These are phyloP conservation scores for Fraxinus dipetala DNA, from an alignment of 305 asterid species.

Conservation along the genomic window DNA sequence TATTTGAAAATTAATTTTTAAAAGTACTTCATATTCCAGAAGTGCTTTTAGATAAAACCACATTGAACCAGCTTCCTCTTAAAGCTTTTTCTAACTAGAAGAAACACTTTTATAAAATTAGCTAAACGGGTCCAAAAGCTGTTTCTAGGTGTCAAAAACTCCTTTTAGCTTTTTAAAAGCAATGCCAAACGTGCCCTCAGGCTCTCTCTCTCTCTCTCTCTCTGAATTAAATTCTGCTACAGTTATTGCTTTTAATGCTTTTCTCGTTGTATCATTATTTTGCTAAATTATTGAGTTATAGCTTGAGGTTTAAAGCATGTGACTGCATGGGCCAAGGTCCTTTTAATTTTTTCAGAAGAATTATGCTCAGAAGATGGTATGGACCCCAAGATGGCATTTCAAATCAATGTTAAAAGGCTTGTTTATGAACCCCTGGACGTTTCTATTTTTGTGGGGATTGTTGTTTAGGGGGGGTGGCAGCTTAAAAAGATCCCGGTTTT, in stretches of 20 bases:
- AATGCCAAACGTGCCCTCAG: too few relatives aligned
- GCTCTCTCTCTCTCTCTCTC: neutral
- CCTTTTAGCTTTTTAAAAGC: too few relatives aligned
- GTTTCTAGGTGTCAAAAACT: too few relatives aligned
- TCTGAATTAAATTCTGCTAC: neutral
- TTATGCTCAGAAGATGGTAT: neutral
- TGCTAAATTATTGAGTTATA: conserved; percentile 1
- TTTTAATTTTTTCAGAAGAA: neutral
- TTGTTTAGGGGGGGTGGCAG: neutral
- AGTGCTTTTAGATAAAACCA: too few relatives aligned
- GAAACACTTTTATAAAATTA: too few relatives aligned
- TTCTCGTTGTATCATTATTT: neutral
- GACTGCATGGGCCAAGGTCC: conserved; percentile 1
- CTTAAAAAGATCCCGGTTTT: neutral
- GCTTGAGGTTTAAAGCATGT: neutral
- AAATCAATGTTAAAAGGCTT: neutral
- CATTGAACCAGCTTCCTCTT: too few relatives aligned
- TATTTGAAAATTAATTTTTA: too few relatives aligned
- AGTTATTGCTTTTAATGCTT: conserved; percentile 11
- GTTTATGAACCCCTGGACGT: neutral
- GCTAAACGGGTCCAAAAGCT: too few relatives aligned
- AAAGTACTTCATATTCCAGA: too few relatives aligned
- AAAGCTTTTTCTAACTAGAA: too few relatives aligned
- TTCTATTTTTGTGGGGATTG: neutral
- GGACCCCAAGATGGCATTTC: neutral